Conservation (phyloP, 2,329 filamentous ascomycete genomes). For the Diplodia seriata region DNA sequence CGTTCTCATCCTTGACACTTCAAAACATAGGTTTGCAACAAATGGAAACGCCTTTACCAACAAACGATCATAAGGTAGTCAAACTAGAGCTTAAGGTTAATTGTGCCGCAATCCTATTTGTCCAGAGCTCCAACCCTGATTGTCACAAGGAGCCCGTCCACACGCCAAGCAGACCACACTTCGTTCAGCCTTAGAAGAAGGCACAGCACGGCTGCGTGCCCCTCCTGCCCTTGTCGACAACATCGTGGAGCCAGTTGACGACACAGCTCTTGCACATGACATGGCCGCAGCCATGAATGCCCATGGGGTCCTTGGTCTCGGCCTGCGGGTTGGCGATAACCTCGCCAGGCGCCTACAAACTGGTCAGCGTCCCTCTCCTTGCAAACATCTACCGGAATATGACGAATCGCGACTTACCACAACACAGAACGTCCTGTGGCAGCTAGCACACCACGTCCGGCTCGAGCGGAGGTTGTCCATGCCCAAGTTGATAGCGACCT, state of each 20-base stretch:
- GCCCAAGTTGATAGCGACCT: neutral
- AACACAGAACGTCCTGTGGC: neutral
- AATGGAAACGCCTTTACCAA: no score
- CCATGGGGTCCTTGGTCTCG: neutral
- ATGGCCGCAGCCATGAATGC: neutral
- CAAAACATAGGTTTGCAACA: no score
- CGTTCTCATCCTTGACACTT: no score
- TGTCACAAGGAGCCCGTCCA: no score
- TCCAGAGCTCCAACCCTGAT: no score
- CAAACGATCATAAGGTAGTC: no score
- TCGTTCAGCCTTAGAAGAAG: neutral
- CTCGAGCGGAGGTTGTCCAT: neutral
- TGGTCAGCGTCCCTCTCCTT: neutral
- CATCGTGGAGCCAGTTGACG: neutral
- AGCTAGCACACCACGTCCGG: neutral
- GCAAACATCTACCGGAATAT: neutral
- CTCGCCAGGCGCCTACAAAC: no score
- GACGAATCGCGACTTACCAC: neutral
- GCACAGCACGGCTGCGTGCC: constrained; percentile 7
- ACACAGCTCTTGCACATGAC: constrained; percentile 13
- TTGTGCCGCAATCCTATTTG: no score
- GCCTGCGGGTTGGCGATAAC: no score
- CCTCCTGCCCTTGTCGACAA: neutral
- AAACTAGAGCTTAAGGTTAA: no score
- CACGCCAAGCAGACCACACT: no score